Evolutionary conservation across 106 monocot species (phyloP).

Genomic region (Gastrodia elata): DNA sequence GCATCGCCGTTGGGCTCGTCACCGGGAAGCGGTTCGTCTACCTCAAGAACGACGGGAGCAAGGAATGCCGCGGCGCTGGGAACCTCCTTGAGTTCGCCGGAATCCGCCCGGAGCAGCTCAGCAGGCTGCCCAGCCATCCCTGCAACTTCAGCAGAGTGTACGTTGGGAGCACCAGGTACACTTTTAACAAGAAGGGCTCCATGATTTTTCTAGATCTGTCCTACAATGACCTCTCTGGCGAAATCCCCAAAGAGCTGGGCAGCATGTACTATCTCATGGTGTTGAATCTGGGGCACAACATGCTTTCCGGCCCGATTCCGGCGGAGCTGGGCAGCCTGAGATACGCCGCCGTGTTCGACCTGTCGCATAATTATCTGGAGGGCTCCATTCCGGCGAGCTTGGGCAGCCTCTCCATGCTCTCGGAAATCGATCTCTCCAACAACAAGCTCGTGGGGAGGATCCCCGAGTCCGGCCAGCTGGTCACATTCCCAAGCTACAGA

Average conservation of each 20-base stretch:
- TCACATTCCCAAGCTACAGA: conserved; percentile 51
- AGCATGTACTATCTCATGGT: conserved; percentile 71
- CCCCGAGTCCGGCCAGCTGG: conserved; percentile 64
- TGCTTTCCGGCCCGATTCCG: conserved; percentile 64
- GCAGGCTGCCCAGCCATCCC: conserved; percentile 37
- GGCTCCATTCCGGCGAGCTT: conserved; percentile 66
- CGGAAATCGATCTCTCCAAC: conserved; percentile 83
- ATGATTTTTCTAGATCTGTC: conserved; percentile 92
- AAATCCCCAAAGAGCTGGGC: conserved; percentile 70
- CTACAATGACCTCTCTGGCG: conserved; percentile 54
- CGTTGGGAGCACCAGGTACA: conserved; percentile 69
- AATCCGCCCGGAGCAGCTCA: conserved; percentile 58
- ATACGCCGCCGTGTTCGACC: conserved; percentile 60
- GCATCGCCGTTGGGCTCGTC: conserved; percentile 67
- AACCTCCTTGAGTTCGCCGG: conserved; percentile 87
- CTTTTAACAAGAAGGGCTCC: conserved; percentile 95
- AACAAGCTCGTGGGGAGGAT: conserved; percentile 83
- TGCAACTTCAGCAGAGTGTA: conserved; percentile 90
- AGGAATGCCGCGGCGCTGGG: conserved; percentile 67
- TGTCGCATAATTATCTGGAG: conserved; percentile 69
- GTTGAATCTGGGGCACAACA: conserved; percentile 83
- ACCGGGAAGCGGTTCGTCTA: conserved; percentile 76
- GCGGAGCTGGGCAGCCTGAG: conserved; percentile 37
- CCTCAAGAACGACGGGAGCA: conserved; percentile 72
- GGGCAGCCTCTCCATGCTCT: conserved; percentile 45